A percentile compares a stretch with the other conserved stretches of the same genome.
Evolutionary conservation across 306 rosid species (phyloP).

Genomic region (Castanea sativa): DNA sequence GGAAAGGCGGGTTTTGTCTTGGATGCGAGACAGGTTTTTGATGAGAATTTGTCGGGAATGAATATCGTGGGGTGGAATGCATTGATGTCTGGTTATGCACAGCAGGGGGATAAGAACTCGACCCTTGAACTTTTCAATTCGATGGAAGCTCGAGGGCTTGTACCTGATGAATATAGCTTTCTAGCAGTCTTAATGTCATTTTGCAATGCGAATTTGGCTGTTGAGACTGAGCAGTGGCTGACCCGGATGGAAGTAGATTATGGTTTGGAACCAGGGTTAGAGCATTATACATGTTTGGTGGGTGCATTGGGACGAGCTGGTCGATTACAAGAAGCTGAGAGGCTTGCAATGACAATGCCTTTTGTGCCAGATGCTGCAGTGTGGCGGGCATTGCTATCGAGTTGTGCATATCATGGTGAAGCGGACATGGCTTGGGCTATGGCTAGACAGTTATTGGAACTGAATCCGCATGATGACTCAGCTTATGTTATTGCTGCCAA

Average conservation of each 20-base stretch:
- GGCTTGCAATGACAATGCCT: conserved; percentile 61
- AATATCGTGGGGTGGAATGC: conserved; percentile 83
- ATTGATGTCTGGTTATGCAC: conserved; percentile 78
- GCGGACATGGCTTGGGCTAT: conserved; percentile 57
- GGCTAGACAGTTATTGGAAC: conserved; percentile 66
- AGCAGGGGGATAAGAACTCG: conserved; percentile 59
- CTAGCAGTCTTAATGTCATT: conserved; percentile 59
- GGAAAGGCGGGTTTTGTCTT: conserved; percentile 67
- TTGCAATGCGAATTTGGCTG: conserved; percentile 59
- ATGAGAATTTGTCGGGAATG: conserved; percentile 41
- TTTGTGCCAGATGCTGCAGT: conserved; percentile 75
- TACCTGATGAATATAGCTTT: conserved; percentile 72
- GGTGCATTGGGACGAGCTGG: conserved; percentile 79
- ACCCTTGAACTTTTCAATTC: conserved; percentile 38
- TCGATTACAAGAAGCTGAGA: conserved; percentile 62
- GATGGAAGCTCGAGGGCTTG: conserved; percentile 47
- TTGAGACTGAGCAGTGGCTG: conserved; percentile 61
- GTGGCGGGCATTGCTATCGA: conserved; percentile 79
- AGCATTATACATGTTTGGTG: conserved; percentile 87
- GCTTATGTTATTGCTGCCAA: conserved; percentile 77
- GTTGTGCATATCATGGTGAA: conserved; percentile 60
- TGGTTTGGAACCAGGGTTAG: conserved; percentile 62
- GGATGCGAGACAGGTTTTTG: conserved; percentile 70
- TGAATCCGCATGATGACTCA: conserved; percentile 64
- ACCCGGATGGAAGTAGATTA: conserved; percentile 53